phyloP scores from a whole-genome alignment of 164 flowering plant genomes.

The Annona cherimola region DNA sequence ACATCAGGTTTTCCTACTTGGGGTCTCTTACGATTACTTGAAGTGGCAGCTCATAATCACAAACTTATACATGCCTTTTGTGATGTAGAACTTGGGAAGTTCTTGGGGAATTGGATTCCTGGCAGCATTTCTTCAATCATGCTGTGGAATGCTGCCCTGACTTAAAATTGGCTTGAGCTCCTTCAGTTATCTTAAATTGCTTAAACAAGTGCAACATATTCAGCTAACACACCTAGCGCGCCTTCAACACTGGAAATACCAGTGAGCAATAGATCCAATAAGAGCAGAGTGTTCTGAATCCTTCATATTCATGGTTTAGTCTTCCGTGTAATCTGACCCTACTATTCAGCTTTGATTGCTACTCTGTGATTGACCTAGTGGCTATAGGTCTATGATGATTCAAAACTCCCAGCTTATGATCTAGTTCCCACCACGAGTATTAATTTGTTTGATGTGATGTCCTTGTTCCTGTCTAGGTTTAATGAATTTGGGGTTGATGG shows the following conservation, averaged over 20 bases:
- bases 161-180: too few relatives aligned
- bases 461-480: slow-evolving; percentile 25
- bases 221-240: too few relatives aligned
- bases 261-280: background rate
- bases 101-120: background rate
- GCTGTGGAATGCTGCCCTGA: background rate
- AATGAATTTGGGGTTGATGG: slow-evolving; percentile 51
- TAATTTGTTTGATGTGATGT: background rate
- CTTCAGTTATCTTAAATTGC: too few relatives aligned
- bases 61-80: background rate
- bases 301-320: background rate
- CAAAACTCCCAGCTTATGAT: background rate
- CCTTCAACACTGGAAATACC: background rate
- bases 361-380: background rate
- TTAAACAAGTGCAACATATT: too few relatives aligned
- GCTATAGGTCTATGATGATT: background rate
- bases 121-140: background rate
- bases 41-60: background rate
- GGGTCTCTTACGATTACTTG: background rate
- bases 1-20: background rate
- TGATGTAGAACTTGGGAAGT: background rate
- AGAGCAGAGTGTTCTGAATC: background rate
- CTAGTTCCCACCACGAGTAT: background rate
- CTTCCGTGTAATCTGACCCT: background rate
- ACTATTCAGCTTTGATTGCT: background rate